Evolutionary conservation across 2,329 filamentous ascomycete species (phyloP), one percentile per base, ranked within the genome.

Genomic region (Nothophaeocryptopus gaeumannii): DNA sequence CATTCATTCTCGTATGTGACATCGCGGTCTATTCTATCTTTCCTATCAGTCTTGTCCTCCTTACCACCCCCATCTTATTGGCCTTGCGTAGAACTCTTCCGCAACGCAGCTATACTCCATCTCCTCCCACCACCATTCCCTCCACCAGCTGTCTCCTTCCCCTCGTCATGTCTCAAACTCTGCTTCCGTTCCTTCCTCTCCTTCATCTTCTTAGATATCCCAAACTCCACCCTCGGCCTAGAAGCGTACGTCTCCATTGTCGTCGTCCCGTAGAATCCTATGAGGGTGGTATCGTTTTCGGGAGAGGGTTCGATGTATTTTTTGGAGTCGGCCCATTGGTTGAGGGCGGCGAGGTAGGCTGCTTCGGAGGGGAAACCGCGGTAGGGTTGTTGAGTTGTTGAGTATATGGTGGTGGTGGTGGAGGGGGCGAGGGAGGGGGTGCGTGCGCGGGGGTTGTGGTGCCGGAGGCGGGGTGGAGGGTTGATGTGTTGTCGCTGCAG

Each of bases 291-390:
- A 8, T 58, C 55, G 20, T 26, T 7, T n/a, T n/a, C n/a, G n/a
- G n/a, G n/a, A 8, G 41, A 46, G 5, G 55, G 51, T 37, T 64
- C 50, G 5, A 62, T 39, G 39, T 62, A 67, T 41, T 58, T 58
- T 50, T 66, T 62, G 16, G 49, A 50, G 26, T 67, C 63, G 10
- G 63, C 63, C 62, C 63, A 67, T 16, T 58, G 60, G 8, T 58
- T 48, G 13, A 67, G 48, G 1, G 63, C 63, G 3, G 52, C 53
- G 5, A 65, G 57, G 26, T 67, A 66, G 34, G 58, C 54, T 26
- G 53, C 56, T 53, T 63, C 54, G 5, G 56, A 61, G 3, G 63
- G 56, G 37, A 65, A 67, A 14, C 65, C 63, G 20, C 56, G 51
- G 41, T 66, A 66, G 15, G 58, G 50, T 32, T 49, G 33, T n/a